Conservation (phyloP, 2,329 filamentous ascomycete species). For the Xylaria hypoxylon region DNA sequence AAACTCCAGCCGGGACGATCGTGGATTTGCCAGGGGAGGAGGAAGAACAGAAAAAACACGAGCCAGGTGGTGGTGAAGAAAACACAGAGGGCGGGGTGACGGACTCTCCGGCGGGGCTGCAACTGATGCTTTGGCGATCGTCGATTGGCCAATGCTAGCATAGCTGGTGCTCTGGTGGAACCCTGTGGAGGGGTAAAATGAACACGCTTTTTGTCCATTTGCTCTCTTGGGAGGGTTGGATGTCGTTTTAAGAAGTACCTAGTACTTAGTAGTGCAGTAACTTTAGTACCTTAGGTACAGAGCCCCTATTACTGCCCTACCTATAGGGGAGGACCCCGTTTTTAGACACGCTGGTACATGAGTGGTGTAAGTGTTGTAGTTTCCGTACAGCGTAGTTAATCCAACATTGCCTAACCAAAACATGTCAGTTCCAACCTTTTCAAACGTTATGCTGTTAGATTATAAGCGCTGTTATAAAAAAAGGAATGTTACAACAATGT, state of each 20-base stretch:
- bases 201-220: constrained; percentile 37
- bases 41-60: constrained; percentile 49
- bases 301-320: too few species aligned
- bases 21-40: constrained; percentile 48
- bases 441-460: too few species aligned
- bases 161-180: constrained; percentile 19
- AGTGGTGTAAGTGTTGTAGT: too few species aligned
- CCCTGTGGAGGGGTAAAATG: constrained; percentile 38
- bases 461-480: too few species aligned
- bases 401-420: too few species aligned
- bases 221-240: not conserved
- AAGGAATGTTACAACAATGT: too few species aligned
- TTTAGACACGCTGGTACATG: too few species aligned
- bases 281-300: too few species aligned
- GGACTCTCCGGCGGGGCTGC: constrained; percentile 45
- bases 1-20: constrained; percentile 48
- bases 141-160: constrained; percentile 40
- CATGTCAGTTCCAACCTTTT: too few species aligned
- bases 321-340: too few species aligned
- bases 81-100: constrained; percentile 51
- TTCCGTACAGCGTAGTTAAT: too few species aligned
- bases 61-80: constrained; percentile 49
- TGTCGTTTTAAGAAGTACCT: constrained; percentile 13
- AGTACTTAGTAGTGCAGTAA: too few species aligned
- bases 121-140: constrained; percentile 35